These are phyloP conservation scores for Acacia confusa DNA, from an alignment of 306 rosid species.

Conservation along the genomic window DNA sequence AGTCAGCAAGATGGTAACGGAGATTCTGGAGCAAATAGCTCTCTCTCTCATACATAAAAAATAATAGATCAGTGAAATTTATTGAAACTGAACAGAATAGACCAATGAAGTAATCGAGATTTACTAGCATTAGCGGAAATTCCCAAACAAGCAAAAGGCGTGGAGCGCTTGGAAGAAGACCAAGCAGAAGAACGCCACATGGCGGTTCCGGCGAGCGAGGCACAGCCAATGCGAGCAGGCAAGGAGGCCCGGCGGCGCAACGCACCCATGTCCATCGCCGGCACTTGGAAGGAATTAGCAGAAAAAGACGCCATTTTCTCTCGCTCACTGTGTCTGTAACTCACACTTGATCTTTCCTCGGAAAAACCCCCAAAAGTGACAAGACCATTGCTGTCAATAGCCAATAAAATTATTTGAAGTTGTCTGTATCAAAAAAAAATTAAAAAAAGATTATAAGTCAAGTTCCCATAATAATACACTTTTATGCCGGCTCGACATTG, in stretches of 20 bases:
- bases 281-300: conserved; percentile 52
- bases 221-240: conserved; percentile 61
- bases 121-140: conserved; percentile 64
- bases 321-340: conserved; percentile 13
- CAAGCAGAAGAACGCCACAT: conserved; percentile 56
- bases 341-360: neutral
- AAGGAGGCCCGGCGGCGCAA: conserved; percentile 46
- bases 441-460: too few species aligned
- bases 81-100: neutral
- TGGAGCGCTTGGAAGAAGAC: conserved; percentile 38
- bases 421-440: neutral
- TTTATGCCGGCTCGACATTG: neutral
- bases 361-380: neutral
- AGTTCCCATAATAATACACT: neutral
- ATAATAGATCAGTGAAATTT: too few species aligned
- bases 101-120: neutral
- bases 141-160: conserved; percentile 66
- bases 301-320: conserved; percentile 74
- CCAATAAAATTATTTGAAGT: too few species aligned
- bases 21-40: neutral
- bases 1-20: neutral
- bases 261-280: conserved; percentile 48
- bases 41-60: neutral
- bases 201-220: conserved; percentile 53
- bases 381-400: neutral